These are phyloP conservation scores for Anacardium occidentale DNA, from an alignment of 345 rosid genomes.

Conservation along the genomic window DNA sequence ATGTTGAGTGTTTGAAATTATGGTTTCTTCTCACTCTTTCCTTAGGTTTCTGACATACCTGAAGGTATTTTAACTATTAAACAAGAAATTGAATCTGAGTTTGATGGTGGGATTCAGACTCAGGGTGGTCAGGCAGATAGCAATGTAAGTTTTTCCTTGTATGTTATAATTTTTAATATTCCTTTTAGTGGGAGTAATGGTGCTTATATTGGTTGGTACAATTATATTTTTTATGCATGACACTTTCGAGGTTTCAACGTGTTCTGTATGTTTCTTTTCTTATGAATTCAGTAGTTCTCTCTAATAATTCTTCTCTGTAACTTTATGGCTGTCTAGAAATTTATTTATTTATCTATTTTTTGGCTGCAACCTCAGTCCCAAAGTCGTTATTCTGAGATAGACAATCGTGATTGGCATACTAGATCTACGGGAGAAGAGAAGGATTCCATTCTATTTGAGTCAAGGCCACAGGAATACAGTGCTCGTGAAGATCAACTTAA, in stretches of 20 bases:
- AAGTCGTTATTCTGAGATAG: slow-evolving; percentile 57
- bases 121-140: slow-evolving; percentile 59
- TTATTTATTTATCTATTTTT: neutral
- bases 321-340: neutral
- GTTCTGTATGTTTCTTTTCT: neutral
- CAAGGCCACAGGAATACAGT: slow-evolving; percentile 37
- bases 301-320: neutral
- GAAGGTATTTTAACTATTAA: slow-evolving; percentile 66
- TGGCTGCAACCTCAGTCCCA: slow-evolving; percentile 41
- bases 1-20: slow-evolving; percentile 8
- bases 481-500: slow-evolving; percentile 44
- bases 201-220: neutral
- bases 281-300: neutral
- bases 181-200: neutral
- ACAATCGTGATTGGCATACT: slow-evolving; percentile 79
- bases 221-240: neutral
- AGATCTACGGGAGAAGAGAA: slow-evolving; percentile 66
- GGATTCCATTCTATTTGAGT: slow-evolving; percentile 37
- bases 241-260: neutral
- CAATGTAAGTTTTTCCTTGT: slow-evolving; percentile 40
- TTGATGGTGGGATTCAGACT: slow-evolving; percentile 57
- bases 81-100: slow-evolving; percentile 60
- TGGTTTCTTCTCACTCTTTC: slow-evolving; percentile 8
- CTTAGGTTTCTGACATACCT: slow-evolving; percentile 38
- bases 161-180: neutral